A percentile compares a stretch with the other conserved stretches of the same genome.
phyloP scores from a whole-genome alignment of 106 monocot genomes.

The Dendrobium huoshanense region DNA sequence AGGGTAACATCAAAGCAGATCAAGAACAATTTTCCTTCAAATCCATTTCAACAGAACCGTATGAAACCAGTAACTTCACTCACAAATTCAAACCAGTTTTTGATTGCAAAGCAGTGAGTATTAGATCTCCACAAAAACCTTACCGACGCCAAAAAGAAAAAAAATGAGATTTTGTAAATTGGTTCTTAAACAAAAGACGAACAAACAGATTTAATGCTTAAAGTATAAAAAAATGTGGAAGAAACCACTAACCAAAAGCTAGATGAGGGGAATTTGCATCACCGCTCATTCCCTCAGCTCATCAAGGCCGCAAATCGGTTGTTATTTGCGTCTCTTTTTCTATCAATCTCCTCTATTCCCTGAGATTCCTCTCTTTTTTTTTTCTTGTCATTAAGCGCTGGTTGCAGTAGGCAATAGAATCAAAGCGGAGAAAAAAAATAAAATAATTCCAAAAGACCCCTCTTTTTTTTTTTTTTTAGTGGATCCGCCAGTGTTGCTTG shows the following conservation, averaged over 20 bases:
- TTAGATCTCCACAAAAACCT: not conserved
- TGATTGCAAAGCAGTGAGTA: not conserved
- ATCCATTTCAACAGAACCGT: too few relatives aligned
- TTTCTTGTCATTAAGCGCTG: not conserved
- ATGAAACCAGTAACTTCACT: not conserved
- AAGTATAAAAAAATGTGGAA: not conserved
- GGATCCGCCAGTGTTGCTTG: too few relatives aligned
- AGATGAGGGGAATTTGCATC: not conserved
- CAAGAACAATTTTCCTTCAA: too few relatives aligned
- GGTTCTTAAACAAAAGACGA: too few relatives aligned
- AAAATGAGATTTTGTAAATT: not conserved
- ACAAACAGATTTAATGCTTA: not conserved
- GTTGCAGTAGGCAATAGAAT: not conserved
- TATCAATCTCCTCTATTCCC: not conserved
- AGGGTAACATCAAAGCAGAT: too few relatives aligned
- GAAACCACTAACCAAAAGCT: not conserved
- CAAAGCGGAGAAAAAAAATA: not conserved
- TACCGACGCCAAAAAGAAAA: not conserved
- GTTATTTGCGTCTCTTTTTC: not conserved
- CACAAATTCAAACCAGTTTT: not conserved
- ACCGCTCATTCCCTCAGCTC: not conserved
- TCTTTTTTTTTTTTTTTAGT: too few relatives aligned
- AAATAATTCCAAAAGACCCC: too few relatives aligned
- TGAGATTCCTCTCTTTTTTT: not conserved
- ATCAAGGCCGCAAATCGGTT: not conserved